phyloP scores from a whole-genome alignment of 257 asterid species.

The Knoxia roxburghii region DNA sequence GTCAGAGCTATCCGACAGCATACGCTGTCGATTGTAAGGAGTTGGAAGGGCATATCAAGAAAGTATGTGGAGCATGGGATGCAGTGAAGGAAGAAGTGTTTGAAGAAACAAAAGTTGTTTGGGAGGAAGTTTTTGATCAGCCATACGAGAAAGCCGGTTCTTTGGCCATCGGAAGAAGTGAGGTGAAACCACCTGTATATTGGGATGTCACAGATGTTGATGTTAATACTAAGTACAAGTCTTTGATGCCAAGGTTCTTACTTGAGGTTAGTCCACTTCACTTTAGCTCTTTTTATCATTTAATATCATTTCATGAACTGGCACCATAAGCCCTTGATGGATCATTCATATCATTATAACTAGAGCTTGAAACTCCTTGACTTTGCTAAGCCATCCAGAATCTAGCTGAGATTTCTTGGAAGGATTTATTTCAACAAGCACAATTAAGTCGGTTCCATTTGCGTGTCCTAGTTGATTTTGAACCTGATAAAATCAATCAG shows the following conservation, averaged over 20 bases:
- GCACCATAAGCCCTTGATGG: too few species aligned
- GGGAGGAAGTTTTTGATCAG: constrained; percentile 76
- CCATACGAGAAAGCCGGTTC: constrained; percentile 89
- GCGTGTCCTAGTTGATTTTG: background rate
- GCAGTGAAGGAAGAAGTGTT: constrained; percentile 39
- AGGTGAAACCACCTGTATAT: constrained; percentile 44
- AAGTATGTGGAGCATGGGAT: constrained; percentile 47
- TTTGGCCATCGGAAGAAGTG: constrained; percentile 31
- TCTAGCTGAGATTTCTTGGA: background rate
- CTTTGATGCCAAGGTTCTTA: constrained; percentile 71
- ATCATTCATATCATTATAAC: background rate
- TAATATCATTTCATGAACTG: too few species aligned
- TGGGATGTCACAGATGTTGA: constrained; percentile 61
- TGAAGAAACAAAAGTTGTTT: constrained; percentile 45
- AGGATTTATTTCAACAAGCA: background rate
- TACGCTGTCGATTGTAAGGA: constrained; percentile 64
- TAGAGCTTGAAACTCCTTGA: background rate
- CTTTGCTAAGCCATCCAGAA: background rate
- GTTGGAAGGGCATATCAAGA: constrained; percentile 50
- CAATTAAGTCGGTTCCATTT: too few species aligned
- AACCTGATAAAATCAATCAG: background rate
- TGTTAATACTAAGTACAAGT: constrained; percentile 65
- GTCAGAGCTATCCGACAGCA: constrained; percentile 85
- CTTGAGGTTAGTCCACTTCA: constrained; percentile 56
- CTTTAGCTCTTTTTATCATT: constrained; percentile 1